Evolutionary conservation across 805 yeast genomes (phyloP).

Genomic region (Alloascoidea hylecoeti): DNA sequence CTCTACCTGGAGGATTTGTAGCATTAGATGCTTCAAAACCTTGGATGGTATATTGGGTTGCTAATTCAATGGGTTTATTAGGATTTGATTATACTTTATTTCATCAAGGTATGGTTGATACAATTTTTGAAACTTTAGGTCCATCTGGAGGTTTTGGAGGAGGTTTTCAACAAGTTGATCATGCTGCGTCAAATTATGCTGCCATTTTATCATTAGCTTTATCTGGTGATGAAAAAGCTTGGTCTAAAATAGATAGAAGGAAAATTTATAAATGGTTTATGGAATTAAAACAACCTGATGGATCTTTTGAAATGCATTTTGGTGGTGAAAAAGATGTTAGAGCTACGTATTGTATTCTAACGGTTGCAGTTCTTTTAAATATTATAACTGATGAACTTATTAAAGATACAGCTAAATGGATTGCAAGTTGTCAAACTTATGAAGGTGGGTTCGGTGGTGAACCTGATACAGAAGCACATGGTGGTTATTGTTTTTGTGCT

Average conservation of each 20-base stretch:
- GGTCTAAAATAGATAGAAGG: slow-evolving; percentile 29
- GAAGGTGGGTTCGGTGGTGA: slow-evolving; percentile 94
- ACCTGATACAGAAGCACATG: slow-evolving; percentile 87
- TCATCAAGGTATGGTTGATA: slow-evolving; percentile 10
- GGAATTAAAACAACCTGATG: slow-evolving; percentile 47
- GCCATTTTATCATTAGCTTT: slow-evolving; percentile 48
- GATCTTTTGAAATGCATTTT: slow-evolving; percentile 61
- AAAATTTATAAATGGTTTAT: slow-evolving; percentile 51
- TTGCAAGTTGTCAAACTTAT: slow-evolving; percentile 64
- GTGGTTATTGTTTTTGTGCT: slow-evolving; percentile 92
- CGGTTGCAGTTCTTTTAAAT: slow-evolving; percentile 50
- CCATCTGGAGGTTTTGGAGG: slow-evolving; percentile 70
- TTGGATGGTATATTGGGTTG: slow-evolving; percentile 82
- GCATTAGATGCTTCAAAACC: slow-evolving; percentile 81
- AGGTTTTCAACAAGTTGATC: slow-evolving; percentile 71
- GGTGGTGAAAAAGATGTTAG: slow-evolving; percentile 77
- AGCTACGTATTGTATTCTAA: slow-evolving; percentile 79
- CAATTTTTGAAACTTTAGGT: slow-evolving; percentile 16
- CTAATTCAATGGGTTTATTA: slow-evolving; percentile 35
- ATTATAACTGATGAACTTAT: slow-evolving; percentile 47
- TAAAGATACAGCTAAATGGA: slow-evolving; percentile 41
- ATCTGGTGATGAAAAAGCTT: slow-evolving; percentile 24
- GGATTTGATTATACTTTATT: slow-evolving; percentile 18
- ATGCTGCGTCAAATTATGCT: slow-evolving; percentile 77
- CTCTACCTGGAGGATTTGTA: slow-evolving; percentile 35